Conservation (phyloP, 306 rosid species). For the Glycyrrhiza uralensis region DNA sequence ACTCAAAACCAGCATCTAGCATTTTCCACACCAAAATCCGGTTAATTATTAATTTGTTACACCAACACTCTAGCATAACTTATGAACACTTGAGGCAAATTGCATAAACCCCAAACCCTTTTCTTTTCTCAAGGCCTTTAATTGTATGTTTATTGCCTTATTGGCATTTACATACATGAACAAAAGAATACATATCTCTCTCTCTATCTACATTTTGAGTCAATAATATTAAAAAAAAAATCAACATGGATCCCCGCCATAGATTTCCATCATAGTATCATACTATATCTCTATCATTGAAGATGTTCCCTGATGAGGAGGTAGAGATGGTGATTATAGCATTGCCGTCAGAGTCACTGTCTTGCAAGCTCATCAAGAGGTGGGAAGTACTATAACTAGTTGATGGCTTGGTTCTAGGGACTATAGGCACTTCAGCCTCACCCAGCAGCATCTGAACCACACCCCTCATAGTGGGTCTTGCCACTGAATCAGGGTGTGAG, state of each 20-base stretch:
- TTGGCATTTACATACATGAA: slow-evolving; percentile 34
- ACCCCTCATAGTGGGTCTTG: slow-evolving; percentile 68
- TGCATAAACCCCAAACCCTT: slow-evolving; percentile 7
- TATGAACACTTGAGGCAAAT: not conserved
- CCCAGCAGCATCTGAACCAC: slow-evolving; percentile 80
- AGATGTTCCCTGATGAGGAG: slow-evolving; percentile 54
- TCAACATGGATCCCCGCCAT: not conserved
- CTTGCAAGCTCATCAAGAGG: slow-evolving; percentile 63
- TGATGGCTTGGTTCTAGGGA: slow-evolving; percentile 63
- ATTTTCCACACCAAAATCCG: not conserved
- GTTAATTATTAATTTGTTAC: not conserved
- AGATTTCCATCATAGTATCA: slow-evolving; percentile 2
- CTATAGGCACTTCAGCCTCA: slow-evolving; percentile 70
- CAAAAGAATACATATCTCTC: slow-evolving; percentile 34
- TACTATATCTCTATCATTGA: slow-evolving; percentile 41
- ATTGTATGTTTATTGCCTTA: slow-evolving; percentile 22
- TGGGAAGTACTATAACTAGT: slow-evolving; percentile 66
- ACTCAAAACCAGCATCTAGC: not conserved
- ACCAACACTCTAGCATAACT: not conserved
- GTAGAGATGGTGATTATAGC: slow-evolving; percentile 52
- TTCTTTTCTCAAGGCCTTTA: slow-evolving; percentile 13
- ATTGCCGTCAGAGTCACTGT: slow-evolving; percentile 75
- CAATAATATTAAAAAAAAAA: slow-evolving; percentile 28
- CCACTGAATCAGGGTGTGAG: slow-evolving; percentile 74
- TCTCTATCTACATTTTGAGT: slow-evolving; percentile 17